A percentile compares a stretch with the other conserved stretches of the same genome.
phyloP scores from a whole-genome alignment of 2,329 filamentous ascomycete genomes.

The Calonectria multiphialidica region DNA sequence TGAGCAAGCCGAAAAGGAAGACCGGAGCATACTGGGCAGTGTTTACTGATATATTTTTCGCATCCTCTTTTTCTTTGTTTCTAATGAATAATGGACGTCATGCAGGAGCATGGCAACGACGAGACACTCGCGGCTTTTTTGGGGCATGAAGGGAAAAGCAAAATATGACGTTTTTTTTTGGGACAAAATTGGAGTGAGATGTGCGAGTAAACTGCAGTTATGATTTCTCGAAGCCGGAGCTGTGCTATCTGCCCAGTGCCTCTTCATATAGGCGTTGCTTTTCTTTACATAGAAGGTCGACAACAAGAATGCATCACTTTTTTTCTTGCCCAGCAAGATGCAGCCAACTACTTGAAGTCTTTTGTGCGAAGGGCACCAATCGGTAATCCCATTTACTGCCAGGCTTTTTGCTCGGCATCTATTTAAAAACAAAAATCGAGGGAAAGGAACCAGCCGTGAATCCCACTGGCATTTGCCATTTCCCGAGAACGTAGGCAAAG shows the following conservation, averaged over 20 bases:
- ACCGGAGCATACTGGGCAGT: conserved; percentile 41
- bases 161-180: background rate
- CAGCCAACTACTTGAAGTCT: background rate
- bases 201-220: conserved; percentile 4
- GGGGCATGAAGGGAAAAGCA: conserved; percentile 14
- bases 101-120: conserved; percentile 23
- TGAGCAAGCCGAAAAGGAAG: conserved; percentile 38
- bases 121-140: conserved; percentile 22
- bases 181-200: conserved; percentile 17
- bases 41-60: conserved; percentile 32
- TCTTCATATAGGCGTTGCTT: background rate
- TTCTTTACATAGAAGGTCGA: background rate
- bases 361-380: background rate
- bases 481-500: background rate
- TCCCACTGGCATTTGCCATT: background rate
- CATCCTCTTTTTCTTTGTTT: conserved; percentile 17
- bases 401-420: background rate
- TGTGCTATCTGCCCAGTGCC: background rate
- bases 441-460: background rate
- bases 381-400: background rate
- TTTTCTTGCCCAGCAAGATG: background rate
- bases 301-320: background rate
- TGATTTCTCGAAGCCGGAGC: background rate
- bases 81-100: conserved; percentile 26
- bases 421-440: background rate